Evolutionary conservation across 192 early-diverging fungal species (phyloP), one percentile per base, ranked within the genome.

Genomic region (Backusella mclennaniae): DNA sequence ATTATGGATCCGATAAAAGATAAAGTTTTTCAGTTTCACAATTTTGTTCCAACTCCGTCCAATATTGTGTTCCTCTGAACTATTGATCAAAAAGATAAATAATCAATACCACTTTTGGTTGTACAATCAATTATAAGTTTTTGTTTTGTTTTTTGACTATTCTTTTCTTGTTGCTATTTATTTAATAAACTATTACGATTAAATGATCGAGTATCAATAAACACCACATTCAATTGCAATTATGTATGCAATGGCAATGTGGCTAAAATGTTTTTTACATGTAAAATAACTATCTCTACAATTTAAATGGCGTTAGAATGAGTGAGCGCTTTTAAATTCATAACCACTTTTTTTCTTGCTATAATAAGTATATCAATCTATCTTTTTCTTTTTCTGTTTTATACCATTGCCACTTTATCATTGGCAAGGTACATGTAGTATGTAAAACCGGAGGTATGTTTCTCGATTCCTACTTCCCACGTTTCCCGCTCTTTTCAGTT

Each of bases 81-180:
- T 38, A 69, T 69, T 35, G 67, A 41, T 69, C 36, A 41, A 69
- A 35, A 69, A 69, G 17, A 69, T 39, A 69, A 68, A 69, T 38
- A 69, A 38, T 35, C 33, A 35, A 63, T 4, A 33, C 3, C 56
- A 11, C 2, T 63, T 63, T 63, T 29, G 23, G 56, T 63, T 63
- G 56, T 8, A 63, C 56, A 63, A 63, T 63, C 56, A 63, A 63
- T 29, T 29, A 63, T 26, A 63, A 9, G 6, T 63, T 29, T 63
- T 63, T 6, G 21, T 56, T 56, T 56, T 56, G 33, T 33, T 31
- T 33, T 31, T 33, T 33, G 33, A 33, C 5, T 56, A 9, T 56
- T 63, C 9, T 63, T 63, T 59, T 29, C 9, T 63, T 63, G 23
- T 59, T 49, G 17, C 26, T 59, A 63, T 63, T 53, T 63, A 63